Evolutionary conservation across 441 rosid genomes (phyloP).

Genomic region (Macaranga tanarius): DNA sequence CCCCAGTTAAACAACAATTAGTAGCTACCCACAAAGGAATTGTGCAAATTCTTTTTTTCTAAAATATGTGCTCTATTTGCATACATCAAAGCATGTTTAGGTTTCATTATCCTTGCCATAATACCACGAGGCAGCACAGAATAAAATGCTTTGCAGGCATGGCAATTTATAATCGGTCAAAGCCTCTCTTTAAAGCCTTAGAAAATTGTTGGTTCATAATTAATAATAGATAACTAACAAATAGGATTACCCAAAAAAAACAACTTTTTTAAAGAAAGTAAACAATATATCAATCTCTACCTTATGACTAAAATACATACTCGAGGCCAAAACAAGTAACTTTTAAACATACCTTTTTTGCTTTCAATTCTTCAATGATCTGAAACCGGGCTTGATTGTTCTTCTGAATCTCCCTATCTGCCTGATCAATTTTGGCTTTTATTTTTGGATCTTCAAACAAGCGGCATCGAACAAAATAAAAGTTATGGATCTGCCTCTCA

Average conservation of each 20-base stretch:
- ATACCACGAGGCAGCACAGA: not conserved
- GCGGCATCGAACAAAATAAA: conserved; percentile 55
- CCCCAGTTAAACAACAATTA: too few species aligned
- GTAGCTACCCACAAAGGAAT: too few species aligned
- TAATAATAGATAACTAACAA: not conserved
- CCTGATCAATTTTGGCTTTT: conserved; percentile 58
- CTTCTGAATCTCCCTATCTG: conserved; percentile 61
- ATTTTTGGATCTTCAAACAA: conserved; percentile 68
- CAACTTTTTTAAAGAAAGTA: too few species aligned
- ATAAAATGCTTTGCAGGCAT: not conserved
- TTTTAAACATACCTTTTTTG: conserved; percentile 54
- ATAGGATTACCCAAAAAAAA: not conserved
- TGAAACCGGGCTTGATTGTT: conserved; percentile 45
- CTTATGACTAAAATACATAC: not conserved
- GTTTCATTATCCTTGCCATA: not conserved
- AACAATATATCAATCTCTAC: not conserved
- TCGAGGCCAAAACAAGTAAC: conserved; percentile 5
- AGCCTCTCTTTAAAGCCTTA: not conserved
- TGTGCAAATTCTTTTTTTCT: too few species aligned
- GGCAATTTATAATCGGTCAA: not conserved
- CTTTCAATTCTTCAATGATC: conserved; percentile 45
- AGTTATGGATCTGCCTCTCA: conserved; percentile 45
- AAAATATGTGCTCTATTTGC: too few species aligned
- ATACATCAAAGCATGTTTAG: not conserved
- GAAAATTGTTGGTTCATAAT: not conserved